phyloP scores from a whole-genome alignment of 306 rosid genomes.

The Cyamopsis tetragonoloba region DNA sequence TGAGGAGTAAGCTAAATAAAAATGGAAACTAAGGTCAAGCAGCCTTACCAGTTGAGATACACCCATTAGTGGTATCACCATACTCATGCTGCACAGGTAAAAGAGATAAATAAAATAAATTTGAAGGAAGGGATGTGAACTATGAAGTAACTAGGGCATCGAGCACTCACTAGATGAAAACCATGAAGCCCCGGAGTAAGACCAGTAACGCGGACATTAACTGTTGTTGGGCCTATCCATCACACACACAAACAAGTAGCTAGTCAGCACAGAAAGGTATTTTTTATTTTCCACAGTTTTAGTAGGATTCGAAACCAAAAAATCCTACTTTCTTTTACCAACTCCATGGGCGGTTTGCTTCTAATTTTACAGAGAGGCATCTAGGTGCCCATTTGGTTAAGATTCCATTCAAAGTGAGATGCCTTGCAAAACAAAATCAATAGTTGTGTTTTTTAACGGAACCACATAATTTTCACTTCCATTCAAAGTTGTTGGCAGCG shows the following conservation, averaged over 20 bases:
- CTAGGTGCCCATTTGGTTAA: too few species aligned
- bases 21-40: neutral
- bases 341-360: too few species aligned
- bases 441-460: too few species aligned
- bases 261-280: slow-evolving; percentile 2
- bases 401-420: too few species aligned
- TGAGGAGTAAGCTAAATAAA: neutral
- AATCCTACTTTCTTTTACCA: neutral
- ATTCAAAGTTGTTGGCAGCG: too few species aligned
- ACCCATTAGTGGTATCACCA: slow-evolving; percentile 97
- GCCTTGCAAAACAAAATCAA: too few species aligned
- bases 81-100: slow-evolving; percentile 65
- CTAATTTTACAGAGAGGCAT: neutral
- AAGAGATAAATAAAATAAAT: neutral
- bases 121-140: neutral
- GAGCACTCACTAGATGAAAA: slow-evolving; percentile 72
- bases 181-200: slow-evolving; percentile 88
- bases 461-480: too few species aligned
- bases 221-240: slow-evolving; percentile 75
- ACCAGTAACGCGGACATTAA: slow-evolving; percentile 76
- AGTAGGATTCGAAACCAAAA: neutral
- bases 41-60: slow-evolving; percentile 77
- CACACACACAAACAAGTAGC: slow-evolving; percentile 18
- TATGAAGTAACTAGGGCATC: slow-evolving; percentile 6
- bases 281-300: too few species aligned